These are phyloP conservation scores for Xylaria sp. DNA, from an alignment of 2,329 filamentous ascomycete species.

Conservation along the genomic window DNA sequence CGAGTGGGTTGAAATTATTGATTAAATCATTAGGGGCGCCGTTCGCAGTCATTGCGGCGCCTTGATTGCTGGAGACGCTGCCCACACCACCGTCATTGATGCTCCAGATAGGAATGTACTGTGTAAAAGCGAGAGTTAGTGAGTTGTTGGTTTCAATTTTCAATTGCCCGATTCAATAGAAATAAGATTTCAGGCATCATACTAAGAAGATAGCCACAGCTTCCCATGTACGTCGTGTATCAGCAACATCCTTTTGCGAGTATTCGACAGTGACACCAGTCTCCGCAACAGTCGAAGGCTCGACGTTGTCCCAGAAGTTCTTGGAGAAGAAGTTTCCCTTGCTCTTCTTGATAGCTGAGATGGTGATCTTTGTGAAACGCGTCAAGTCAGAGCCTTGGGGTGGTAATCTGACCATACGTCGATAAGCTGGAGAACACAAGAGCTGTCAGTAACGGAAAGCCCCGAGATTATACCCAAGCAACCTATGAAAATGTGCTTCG, in stretches of 20 bases:
- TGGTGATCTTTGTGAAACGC: not conserved
- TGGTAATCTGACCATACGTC: not conserved
- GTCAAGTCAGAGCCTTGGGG: not conserved
- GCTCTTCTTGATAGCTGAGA: not conserved
- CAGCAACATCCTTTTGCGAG: not conserved
- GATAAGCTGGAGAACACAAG: not conserved
- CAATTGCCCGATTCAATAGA: not conserved
- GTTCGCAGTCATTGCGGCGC: not conserved
- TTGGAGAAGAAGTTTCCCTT: not conserved
- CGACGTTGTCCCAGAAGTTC: not conserved
- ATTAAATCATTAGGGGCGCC: not conserved
- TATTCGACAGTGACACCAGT: not conserved
- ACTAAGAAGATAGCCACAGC: not conserved
- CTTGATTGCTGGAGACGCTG: not conserved
- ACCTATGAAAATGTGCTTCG: too few species aligned
- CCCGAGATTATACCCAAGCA: too few species aligned
- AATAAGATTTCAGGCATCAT: not conserved
- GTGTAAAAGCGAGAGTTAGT: not conserved
- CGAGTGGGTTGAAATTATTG: not conserved
- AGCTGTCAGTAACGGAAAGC: not conserved
- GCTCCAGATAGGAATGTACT: not conserved
- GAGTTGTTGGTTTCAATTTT: not conserved
- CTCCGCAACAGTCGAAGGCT: not conserved
- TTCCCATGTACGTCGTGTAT: constrained; percentile 1
- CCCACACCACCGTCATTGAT: not conserved